phyloP scores from a whole-genome alignment of 257 asterid genomes.

The Solanum stenotomum region DNA sequence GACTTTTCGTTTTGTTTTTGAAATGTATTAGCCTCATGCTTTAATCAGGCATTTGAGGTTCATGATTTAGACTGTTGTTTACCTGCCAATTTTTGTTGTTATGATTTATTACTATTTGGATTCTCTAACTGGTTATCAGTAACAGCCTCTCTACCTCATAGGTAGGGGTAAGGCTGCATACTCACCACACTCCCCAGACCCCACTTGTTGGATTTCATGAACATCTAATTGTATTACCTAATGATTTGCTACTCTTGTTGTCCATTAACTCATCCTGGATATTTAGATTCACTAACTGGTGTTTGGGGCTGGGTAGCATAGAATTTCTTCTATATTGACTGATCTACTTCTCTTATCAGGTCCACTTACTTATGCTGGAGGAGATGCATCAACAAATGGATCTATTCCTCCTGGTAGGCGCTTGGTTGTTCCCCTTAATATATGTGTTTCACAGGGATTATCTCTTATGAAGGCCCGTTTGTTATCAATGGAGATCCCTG shows the following conservation, averaged over 20 bases:
- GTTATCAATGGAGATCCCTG: conserved; percentile 97
- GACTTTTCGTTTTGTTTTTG: background rate
- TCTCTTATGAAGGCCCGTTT: conserved; percentile 90
- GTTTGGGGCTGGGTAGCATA: background rate
- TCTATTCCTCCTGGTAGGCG: conserved; percentile 84
- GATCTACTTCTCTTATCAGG: conserved; percentile 36
- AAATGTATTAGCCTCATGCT: background rate
- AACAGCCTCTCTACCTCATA: background rate
- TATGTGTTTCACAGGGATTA: conserved; percentile 78
- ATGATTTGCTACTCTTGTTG: background rate
- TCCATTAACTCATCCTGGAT: background rate
- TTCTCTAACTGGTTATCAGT: background rate
- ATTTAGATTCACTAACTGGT: background rate
- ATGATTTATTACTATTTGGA: background rate
- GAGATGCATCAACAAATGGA: conserved; percentile 27
- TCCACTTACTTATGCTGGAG: conserved; percentile 37
- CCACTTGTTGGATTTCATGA: background rate
- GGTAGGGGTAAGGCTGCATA: background rate
- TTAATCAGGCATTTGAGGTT: background rate
- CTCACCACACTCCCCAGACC: background rate
- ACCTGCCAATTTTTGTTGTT: background rate
- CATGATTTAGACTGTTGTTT: background rate
- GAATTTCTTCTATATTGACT: conserved; percentile 9
- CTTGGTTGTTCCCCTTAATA: conserved; percentile 69
- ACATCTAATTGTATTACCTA: background rate